Evolutionary conservation across 2,329 filamentous ascomycete species (phyloP).

Genomic region (Aspergillus flavus): DNA sequence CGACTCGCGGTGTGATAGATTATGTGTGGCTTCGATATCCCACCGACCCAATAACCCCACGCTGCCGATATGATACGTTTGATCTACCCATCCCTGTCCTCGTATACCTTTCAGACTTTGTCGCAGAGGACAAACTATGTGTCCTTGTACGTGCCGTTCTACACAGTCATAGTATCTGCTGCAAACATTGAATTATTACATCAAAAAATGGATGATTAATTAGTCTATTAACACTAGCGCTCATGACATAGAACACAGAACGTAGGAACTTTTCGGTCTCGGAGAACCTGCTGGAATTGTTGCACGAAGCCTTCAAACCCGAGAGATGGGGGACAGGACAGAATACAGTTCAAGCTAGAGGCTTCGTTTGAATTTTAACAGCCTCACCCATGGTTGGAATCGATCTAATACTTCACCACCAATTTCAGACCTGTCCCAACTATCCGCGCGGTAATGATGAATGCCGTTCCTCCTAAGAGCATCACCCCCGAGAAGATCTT

Average conservation of each 20-base stretch:
- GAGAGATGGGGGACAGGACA: too few species aligned
- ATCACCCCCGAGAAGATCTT: conserved; percentile 67
- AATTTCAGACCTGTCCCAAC: conserved; percentile 1
- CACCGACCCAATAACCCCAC: not conserved
- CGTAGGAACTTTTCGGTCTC: fast-evolving
- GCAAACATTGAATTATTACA: not conserved
- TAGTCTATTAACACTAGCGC: not conserved
- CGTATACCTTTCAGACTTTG: not conserved
- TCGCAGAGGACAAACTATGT: too few species aligned
- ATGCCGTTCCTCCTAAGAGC: conserved; percentile 41
- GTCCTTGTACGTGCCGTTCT: not conserved
- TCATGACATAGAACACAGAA: not conserved
- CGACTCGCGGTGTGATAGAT: not conserved
- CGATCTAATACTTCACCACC: conserved; percentile 1
- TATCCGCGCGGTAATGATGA: conserved; percentile 7
- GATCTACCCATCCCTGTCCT: not conserved
- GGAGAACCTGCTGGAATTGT: not conserved
- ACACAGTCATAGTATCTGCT: too few species aligned
- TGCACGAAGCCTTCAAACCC: not conserved
- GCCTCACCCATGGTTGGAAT: too few species aligned
- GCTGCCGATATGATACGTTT: not conserved
- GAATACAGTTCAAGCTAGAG: too few species aligned
- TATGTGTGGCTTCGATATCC: not conserved
- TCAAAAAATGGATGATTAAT: not conserved
- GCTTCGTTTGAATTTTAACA: too few species aligned